phyloP scores from a whole-genome alignment of 108 stramenopile species.

The Craspedostauros australis region DNA sequence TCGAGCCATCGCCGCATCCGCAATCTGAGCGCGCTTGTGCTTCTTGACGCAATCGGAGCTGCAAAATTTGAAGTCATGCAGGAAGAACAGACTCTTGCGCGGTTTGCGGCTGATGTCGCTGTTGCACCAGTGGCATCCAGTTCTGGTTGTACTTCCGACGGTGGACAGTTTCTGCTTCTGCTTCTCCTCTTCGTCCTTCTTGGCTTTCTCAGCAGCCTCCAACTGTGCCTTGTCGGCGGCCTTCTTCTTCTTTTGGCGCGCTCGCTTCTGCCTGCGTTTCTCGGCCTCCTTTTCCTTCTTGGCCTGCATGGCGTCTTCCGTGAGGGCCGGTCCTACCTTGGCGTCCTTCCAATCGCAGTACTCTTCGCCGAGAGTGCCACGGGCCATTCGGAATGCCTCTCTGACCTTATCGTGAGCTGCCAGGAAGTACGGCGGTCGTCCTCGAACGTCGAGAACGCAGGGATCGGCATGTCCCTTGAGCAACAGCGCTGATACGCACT shows the following conservation, averaged over 20 bases:
- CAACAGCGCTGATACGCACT: conserved; percentile 39
- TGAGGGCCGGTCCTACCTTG: conserved; percentile 67
- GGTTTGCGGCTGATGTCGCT: conserved; percentile 47
- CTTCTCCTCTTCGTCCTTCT: conserved; percentile 16
- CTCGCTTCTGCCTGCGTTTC: conserved; percentile 71
- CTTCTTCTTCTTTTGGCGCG: conserved; percentile 74
- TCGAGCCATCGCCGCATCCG: conserved; percentile 71
- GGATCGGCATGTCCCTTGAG: conserved; percentile 71
- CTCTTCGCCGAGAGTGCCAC: conserved; percentile 66
- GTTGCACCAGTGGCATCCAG: conserved; percentile 79
- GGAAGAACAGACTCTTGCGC: conserved; percentile 63
- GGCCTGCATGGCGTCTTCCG: conserved; percentile 41
- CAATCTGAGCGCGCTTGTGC: conserved; percentile 86
- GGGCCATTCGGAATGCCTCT: conserved; percentile 76
- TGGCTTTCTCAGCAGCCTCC: conserved; percentile 23
- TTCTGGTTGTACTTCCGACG: no score
- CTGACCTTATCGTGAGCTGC: conserved; percentile 59
- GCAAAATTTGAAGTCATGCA: conserved; percentile 79
- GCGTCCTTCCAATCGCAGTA: conserved; percentile 71
- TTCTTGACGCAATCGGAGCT: conserved; percentile 75
- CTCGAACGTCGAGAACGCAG: conserved; percentile 46
- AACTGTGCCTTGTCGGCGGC: conserved; percentile 45
- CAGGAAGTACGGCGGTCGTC: conserved; percentile 64
- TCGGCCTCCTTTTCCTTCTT: conserved; percentile 74
- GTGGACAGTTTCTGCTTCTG: no score